phyloP scores from a whole-genome alignment of 805 yeast genomes.

The Sungouiella thailandica region DNA sequence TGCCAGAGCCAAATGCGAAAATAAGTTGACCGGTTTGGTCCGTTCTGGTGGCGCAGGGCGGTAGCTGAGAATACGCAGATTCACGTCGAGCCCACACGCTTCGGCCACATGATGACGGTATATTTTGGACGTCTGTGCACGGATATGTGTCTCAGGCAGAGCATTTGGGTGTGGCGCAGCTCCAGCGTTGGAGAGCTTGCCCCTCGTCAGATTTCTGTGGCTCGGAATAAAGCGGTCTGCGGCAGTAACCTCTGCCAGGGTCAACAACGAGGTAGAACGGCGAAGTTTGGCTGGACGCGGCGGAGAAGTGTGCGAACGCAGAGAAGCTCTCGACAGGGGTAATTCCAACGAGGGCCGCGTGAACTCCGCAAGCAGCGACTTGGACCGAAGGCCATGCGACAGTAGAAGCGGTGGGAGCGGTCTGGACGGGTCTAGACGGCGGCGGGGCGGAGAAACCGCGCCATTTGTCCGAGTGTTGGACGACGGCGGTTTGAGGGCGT shows the following conservation, averaged over 20 bases:
- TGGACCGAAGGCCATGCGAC: constrained; percentile 7
- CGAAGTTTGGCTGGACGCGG: constrained; percentile 17
- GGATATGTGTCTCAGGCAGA: constrained; percentile 51
- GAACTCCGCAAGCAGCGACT: constrained; percentile 13
- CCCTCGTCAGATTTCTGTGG: constrained; percentile 34
- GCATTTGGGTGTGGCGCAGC: constrained; percentile 40
- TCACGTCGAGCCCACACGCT: constrained; percentile 86
- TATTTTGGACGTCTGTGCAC: constrained; percentile 48
- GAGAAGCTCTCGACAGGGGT: constrained; percentile 1
- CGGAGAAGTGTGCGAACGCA: constrained; percentile 10
- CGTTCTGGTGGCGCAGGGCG: constrained; percentile 80
- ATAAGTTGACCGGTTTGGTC: constrained; percentile 30
- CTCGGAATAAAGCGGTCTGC: constrained; percentile 42
- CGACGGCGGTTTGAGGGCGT: constrained; percentile 5
- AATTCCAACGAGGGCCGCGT: constrained; percentile 8
- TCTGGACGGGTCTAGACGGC: constrained; percentile 4
- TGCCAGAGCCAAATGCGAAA: constrained; percentile 19
- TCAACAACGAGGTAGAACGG: constrained; percentile 12
- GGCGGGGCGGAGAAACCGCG: constrained; percentile 7
- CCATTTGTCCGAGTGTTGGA: constrained; percentile 8
- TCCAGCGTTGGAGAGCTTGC: constrained; percentile 31
- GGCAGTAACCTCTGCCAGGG: constrained; percentile 8
- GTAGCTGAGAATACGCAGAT: constrained; percentile 78
- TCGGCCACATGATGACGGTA: constrained; percentile 84
- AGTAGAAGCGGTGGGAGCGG: constrained; percentile 9